These are phyloP conservation scores for Fomes fomentarius DNA, from an alignment of 1,284 basidiomycete genomes.

Conservation along the genomic window DNA sequence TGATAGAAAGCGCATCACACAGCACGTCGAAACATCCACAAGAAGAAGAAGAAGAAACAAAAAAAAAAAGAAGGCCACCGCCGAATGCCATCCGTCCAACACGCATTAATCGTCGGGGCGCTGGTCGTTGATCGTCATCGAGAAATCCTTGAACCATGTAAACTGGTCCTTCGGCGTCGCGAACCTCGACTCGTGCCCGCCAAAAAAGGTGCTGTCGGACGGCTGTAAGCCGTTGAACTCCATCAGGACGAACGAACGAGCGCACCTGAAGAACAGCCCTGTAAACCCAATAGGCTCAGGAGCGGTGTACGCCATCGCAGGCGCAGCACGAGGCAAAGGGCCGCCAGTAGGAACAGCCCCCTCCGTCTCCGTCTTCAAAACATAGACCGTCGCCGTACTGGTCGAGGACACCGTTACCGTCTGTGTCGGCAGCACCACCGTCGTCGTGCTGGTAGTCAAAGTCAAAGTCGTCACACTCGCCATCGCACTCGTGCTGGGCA, in stretches of 20 bases:
- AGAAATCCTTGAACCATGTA: conserved; percentile 75
- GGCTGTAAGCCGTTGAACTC: background rate
- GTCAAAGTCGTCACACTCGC: no score
- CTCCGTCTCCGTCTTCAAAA: conserved; percentile 12
- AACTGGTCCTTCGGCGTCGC: conserved; percentile 74
- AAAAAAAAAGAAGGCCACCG: no score
- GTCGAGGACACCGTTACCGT: conserved; percentile 26
- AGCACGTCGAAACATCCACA: no score
- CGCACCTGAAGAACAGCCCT: conserved; percentile 77
- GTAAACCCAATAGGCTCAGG: conserved; percentile 50
- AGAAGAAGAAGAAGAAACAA: no score
- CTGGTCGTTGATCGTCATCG: conserved; percentile 38
- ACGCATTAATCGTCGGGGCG: no score
- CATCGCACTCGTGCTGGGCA: no score
- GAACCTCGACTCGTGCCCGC: conserved; percentile 66
- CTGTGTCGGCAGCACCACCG: conserved; percentile 16
- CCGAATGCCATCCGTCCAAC: no score
- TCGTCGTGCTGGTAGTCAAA: conserved; percentile 2
- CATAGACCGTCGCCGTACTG: conserved; percentile 24
- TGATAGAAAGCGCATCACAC: no score
- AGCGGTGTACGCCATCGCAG: conserved; percentile 1
- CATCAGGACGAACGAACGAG: background rate
- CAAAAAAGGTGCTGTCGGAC: conserved; percentile 72
- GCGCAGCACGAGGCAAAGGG: no score
- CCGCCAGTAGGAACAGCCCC: conserved; percentile 3